phyloP scores from a whole-genome alignment of 805 yeast genomes.

The Barnettozyma sucrosica region DNA sequence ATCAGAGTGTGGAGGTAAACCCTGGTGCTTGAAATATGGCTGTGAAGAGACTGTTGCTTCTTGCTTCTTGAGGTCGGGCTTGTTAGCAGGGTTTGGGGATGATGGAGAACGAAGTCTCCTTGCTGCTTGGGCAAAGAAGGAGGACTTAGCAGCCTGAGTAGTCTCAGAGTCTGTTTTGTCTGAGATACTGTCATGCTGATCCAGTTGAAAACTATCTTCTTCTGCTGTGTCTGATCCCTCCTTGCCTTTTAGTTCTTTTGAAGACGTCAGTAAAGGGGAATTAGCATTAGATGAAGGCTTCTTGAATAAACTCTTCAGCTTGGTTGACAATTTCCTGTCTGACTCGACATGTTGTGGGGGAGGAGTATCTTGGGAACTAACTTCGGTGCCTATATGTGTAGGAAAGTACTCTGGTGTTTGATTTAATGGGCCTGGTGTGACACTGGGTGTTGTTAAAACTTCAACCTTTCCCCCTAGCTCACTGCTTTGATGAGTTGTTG shows the following conservation, averaged over 20 bases:
- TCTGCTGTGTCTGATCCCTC: slow-evolving; percentile 6
- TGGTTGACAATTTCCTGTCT: slow-evolving; percentile 16
- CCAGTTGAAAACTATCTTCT: slow-evolving; percentile 12
- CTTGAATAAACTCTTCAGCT: slow-evolving; percentile 22
- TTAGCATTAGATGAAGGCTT: slow-evolving; percentile 12
- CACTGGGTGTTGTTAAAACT: slow-evolving; percentile 8
- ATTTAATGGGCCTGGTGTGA: slow-evolving; percentile 8
- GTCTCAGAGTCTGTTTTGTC: slow-evolving; percentile 3
- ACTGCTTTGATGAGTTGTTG: not conserved
- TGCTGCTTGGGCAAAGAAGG: slow-evolving; percentile 15
- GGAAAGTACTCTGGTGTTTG: slow-evolving; percentile 9
- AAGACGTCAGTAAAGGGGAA: slow-evolving; percentile 15
- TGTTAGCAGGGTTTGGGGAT: slow-evolving; percentile 25
- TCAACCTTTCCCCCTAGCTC: not conserved
- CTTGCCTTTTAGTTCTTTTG: slow-evolving; percentile 8
- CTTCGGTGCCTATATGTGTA: not conserved
- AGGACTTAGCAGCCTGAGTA: slow-evolving; percentile 8
- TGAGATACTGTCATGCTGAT: slow-evolving; percentile 7
- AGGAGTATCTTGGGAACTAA: not conserved
- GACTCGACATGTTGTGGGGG: not conserved
- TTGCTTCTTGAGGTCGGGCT: not conserved
- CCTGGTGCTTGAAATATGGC: slow-evolving; percentile 54
- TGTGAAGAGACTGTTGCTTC: slow-evolving; percentile 28
- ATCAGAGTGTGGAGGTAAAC: slow-evolving; percentile 47
- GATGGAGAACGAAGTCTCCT: slow-evolving; percentile 32